phyloP scores from a whole-genome alignment of 192 early-diverging fungal species.

The Funneliformis mosseae region DNA sequence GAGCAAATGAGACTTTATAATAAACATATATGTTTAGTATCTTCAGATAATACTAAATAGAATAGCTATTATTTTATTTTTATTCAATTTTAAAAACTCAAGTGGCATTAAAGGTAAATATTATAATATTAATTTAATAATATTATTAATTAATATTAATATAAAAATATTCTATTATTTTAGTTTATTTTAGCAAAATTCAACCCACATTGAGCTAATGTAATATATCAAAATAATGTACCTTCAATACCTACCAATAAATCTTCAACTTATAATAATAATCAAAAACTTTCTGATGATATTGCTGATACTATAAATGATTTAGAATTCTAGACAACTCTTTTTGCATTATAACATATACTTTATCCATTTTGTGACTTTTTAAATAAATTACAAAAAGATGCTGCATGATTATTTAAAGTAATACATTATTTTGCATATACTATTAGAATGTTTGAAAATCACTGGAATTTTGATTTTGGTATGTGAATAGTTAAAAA shows the following conservation, averaged over 20 bases:
- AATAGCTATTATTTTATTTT: too few species aligned
- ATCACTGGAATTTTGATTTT: background rate
- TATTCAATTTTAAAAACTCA: too few species aligned
- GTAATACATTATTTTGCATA: background rate
- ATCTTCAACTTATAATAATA: background rate
- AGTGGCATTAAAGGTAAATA: too few species aligned
- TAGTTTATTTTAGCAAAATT: too few species aligned
- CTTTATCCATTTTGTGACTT: background rate
- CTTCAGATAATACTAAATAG: background rate
- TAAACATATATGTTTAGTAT: background rate
- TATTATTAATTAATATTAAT: too few species aligned
- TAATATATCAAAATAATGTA: too few species aligned
- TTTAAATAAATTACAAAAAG: background rate
- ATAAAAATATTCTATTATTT: too few species aligned
- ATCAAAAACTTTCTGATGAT: background rate
- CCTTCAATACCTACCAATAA: too few species aligned
- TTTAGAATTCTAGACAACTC: background rate
- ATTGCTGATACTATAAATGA: background rate
- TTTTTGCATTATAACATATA: background rate
- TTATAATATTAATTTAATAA: too few species aligned
- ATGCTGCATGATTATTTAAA: background rate
- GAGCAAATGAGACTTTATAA: background rate
- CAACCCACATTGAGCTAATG: too few species aligned
- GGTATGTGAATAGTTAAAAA: background rate
- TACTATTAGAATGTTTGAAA: background rate